A percentile compares a stretch with the other conserved stretches of the same genome.
These are phyloP conservation scores for Ochromonas danica DNA, from an alignment of 108 stramenopile species.

Conservation along the genomic window DNA sequence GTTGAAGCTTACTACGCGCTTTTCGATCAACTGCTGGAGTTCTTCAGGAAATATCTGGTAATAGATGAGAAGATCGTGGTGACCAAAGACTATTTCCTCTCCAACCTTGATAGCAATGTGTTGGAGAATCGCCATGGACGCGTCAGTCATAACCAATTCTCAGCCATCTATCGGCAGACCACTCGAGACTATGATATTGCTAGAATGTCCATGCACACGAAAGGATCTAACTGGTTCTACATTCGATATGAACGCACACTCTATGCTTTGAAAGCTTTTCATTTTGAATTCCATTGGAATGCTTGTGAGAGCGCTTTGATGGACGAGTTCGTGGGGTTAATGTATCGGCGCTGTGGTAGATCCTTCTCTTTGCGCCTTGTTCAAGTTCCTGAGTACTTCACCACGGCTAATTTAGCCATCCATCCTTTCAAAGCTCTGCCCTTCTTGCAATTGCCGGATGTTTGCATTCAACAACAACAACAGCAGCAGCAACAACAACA, in stretches of 20 bases:
- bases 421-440: neutral
- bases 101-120: neutral
- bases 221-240: conserved; percentile 29
- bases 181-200: neutral
- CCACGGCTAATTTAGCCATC: neutral
- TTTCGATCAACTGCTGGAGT: conserved; percentile 4
- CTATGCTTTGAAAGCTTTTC: conserved; percentile 20
- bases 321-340: conserved; percentile 25
- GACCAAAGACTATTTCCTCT: neutral
- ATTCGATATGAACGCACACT: conserved; percentile 21
- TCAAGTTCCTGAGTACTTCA: neutral
- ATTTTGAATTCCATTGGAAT: conserved; percentile 37
- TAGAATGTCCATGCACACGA: neutral
- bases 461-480: neutral
- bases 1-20: neutral
- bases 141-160: no score
- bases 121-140: neutral
- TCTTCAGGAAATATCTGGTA: neutral
- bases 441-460: neutral
- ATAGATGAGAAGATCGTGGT: neutral
- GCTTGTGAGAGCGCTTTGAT: conserved; percentile 1
- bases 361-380: neutral
- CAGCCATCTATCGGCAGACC: neutral
- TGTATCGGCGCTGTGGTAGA: conserved; percentile 5
- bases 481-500: neutral